phyloP scores from a whole-genome alignment of 23 red algal species.

The Gracilaria gracilis region DNA sequence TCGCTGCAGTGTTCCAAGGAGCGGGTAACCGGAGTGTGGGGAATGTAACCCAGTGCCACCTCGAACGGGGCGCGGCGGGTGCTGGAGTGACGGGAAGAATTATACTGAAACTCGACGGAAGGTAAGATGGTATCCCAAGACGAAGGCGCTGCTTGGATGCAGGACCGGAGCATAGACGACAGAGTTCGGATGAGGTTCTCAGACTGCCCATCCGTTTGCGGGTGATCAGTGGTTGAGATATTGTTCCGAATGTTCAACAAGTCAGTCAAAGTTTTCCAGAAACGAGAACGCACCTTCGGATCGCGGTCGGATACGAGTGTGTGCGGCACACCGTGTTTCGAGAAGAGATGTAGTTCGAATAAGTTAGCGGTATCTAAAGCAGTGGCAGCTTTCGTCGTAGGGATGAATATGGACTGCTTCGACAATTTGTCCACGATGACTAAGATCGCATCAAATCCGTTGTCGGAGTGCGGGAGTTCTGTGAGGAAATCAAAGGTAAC shows the following conservation, averaged over 20 bases:
- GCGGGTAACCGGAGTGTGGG: background rate
- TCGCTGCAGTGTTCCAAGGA: background rate
- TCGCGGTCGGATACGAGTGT: constrained; percentile 7
- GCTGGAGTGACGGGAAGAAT: constrained; percentile 2
- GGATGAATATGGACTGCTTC: constrained; percentile 2
- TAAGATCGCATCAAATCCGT: background rate
- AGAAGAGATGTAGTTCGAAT: background rate
- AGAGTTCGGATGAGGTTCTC: constrained; percentile 37
- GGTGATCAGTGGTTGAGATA: constrained; percentile 32
- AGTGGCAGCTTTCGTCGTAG: background rate
- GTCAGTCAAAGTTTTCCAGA: constrained; percentile 5
- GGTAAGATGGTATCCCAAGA: background rate
- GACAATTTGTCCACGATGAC: constrained; percentile 54
- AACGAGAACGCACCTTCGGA: background rate
- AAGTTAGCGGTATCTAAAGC: background rate
- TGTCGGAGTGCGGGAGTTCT: background rate
- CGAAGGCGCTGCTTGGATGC: background rate
- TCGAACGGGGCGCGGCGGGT: constrained; percentile 32
- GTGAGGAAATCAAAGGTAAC: constrained; percentile 29
- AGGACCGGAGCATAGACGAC: constrained; percentile 12
- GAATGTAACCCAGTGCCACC: background rate
- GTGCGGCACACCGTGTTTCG: background rate
- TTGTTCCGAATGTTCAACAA: constrained; percentile 2
- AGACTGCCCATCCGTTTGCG: constrained; percentile 39
- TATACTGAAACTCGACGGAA: constrained; percentile 34